Base-by-base conservation (phyloP, 306 rosid species). In the Abrus precatorius region DNA sequence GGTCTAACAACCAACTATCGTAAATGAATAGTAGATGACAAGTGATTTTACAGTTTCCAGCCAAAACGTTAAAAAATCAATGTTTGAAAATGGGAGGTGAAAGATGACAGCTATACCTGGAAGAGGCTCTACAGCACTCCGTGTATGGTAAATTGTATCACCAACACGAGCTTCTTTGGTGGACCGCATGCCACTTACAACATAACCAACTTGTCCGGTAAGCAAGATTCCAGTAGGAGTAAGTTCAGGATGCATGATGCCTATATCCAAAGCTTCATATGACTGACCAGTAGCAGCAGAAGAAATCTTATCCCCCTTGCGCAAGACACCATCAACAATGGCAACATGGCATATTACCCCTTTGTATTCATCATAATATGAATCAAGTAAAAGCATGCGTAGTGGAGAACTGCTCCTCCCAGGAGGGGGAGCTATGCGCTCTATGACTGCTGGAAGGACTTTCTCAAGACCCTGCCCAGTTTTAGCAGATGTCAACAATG, bases 261-360 rank as follows among this genome's bases (percentile, higher is more conserved):
- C 98, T 3, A 91, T 90, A 82, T 94, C 97, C 69, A 88, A 81
- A 82, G 90, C 88, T 72, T 92, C 97, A 70, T 88, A 94, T 55
- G 91, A 63, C 44, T 91, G 95, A 44, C 92, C 93, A 64, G 96
- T 94, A 2, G 91, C 97, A 0, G 82, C 91, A 9, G 97, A 89
- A 75, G 95, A 84, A 86, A 94, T 87, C 87, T 92, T 92, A 82
- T 94, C 97, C 82, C 97, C 98, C 81, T 91, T 90, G 78, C 88
- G 88, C 56, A 92, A 86, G 81, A 84, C 76, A 44, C 98, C 97
- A 74, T 92, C 97, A 84, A 91, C 95, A 68, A 94, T 87, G 30
- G 98, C 97, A 75, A 94, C 97, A 82, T 94, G 98, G 81, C 98
- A 94, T 78, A 92, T 91, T 6, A 92, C 97, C 76, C 98, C 98